These are phyloP conservation scores for Acarospora socialis DNA, from an alignment of 2,329 filamentous ascomycete genomes.

Conservation along the genomic window DNA sequence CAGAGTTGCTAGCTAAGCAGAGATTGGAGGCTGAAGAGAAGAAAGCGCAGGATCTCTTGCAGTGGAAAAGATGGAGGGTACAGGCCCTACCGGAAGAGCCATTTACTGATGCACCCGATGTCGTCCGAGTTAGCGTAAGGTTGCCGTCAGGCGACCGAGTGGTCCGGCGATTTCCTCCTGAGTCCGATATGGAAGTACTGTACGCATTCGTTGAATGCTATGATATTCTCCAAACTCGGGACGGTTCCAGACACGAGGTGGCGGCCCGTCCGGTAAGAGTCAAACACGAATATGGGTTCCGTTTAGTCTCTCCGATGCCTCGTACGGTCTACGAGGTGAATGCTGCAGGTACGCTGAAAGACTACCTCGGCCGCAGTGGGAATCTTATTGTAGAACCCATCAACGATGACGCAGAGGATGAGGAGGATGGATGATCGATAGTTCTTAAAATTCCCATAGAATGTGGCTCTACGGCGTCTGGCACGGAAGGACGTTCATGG, in stretches of 20 bases:
- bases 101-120: conserved; percentile 44
- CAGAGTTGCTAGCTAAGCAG: conserved; percentile 52
- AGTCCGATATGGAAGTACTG: conserved; percentile 68
- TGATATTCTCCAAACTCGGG: conserved; percentile 41
- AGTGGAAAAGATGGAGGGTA: conserved; percentile 74
- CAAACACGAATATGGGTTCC: conserved; percentile 71
- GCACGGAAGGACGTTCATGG: too few relatives aligned
- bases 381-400: conserved; percentile 77
- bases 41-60: conserved; percentile 38
- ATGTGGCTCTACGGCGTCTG: too few relatives aligned
- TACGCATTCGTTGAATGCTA: conserved; percentile 96
- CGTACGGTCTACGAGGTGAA: conserved; percentile 64
- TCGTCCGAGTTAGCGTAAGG: conserved; percentile 55
- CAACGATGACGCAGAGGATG: conserved; percentile 40
- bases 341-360: conserved; percentile 48
- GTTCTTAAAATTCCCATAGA: too few relatives aligned
- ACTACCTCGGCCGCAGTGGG: conserved; percentile 65
- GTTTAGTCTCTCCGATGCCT: conserved; percentile 73
- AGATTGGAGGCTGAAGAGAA: conserved; percentile 47
- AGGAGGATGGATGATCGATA: conserved; percentile 25
- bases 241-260: conserved; percentile 12
- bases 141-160: conserved; percentile 56
- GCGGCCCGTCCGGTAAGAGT: conserved; percentile 48
- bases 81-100: conserved; percentile 56
- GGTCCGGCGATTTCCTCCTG: conserved; percentile 56